phyloP scores from a whole-genome alignment of 2,329 filamentous ascomycete species.

The Claviceps capensis region DNA sequence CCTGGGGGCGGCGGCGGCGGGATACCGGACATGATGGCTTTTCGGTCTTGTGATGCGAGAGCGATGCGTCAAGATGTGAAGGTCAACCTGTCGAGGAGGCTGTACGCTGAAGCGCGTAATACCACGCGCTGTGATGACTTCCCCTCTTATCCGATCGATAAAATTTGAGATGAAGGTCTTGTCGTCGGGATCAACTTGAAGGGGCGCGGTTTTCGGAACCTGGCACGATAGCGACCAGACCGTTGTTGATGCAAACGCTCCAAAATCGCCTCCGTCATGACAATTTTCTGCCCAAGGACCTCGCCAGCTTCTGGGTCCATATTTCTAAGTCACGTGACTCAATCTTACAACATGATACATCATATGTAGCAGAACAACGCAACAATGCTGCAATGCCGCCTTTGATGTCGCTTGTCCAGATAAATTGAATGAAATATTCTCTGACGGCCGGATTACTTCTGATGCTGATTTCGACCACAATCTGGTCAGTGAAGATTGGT shows the following conservation, averaged over 20 bases:
- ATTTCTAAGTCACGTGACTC: background rate
- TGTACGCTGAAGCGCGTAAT: conserved; percentile 23
- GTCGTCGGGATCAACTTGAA: conserved; percentile 6
- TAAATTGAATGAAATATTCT: no score
- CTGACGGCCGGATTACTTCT: no score
- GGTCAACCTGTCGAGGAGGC: conserved; percentile 14
- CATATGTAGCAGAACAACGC: background rate
- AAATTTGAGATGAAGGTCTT: background rate
- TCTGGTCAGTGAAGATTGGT: no score
- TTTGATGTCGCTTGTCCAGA: no score
- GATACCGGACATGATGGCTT: conserved; percentile 34
- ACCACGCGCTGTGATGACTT: conserved; percentile 16
- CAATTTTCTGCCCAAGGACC: conserved; percentile 20
- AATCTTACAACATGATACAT: no score
- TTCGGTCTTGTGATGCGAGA: conserved; percentile 12
- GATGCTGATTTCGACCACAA: no score
- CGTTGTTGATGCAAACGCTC: conserved; percentile 8
- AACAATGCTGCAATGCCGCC: background rate
- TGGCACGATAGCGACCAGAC: conserved; percentile 17
- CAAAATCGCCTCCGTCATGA: conserved; percentile 16
- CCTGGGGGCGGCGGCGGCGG: conserved; percentile 45
- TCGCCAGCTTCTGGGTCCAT: conserved; percentile 9
- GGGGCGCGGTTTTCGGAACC: conserved; percentile 15
- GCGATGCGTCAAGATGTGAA: conserved; percentile 13
- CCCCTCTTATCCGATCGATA: conserved; percentile 5